Evolutionary conservation across 139 green algal genomes (phyloP).

Genomic region (Closterium sp.): DNA sequence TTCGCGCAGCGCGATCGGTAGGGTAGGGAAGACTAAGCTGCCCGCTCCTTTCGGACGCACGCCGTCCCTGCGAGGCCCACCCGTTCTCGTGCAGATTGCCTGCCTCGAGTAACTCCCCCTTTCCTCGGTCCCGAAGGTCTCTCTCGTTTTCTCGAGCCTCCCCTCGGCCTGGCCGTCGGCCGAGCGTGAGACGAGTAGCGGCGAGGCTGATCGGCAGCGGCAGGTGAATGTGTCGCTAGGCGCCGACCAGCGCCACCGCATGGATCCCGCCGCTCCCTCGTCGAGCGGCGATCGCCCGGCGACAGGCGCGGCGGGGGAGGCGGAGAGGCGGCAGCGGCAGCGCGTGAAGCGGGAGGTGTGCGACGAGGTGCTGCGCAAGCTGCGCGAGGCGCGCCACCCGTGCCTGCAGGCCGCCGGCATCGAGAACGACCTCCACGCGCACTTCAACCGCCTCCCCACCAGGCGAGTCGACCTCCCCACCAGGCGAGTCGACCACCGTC

Average conservation of each 20-base stretch:
- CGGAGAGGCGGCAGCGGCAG: conserved; percentile 21
- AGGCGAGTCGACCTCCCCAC: conserved; percentile 11
- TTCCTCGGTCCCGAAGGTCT: neutral
- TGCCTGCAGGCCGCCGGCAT: conserved; percentile 1
- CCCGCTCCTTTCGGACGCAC: too few relatives aligned
- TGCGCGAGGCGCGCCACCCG: conserved; percentile 19
- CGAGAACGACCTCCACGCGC: conserved; percentile 27
- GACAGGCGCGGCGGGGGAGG: neutral
- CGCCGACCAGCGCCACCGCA: neutral
- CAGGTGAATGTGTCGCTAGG: neutral
- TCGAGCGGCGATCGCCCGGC: neutral
- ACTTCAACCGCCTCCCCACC: conserved; percentile 44
- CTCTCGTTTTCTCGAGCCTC: neutral
- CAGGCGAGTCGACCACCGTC: neutral
- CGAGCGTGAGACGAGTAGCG: neutral
- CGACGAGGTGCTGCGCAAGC: conserved; percentile 18
- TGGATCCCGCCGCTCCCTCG: neutral
- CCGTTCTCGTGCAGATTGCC: neutral
- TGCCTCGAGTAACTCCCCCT: neutral
- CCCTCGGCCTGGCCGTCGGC: neutral
- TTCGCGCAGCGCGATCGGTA: neutral
- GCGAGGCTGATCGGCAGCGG: neutral
- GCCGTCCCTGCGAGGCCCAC: too few relatives aligned
- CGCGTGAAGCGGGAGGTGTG: conserved; percentile 44
- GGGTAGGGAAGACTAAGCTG: neutral